Evolutionary conservation across 1,284 basidiomycete genomes (phyloP).

Genomic region (Calocybe gambosa): DNA sequence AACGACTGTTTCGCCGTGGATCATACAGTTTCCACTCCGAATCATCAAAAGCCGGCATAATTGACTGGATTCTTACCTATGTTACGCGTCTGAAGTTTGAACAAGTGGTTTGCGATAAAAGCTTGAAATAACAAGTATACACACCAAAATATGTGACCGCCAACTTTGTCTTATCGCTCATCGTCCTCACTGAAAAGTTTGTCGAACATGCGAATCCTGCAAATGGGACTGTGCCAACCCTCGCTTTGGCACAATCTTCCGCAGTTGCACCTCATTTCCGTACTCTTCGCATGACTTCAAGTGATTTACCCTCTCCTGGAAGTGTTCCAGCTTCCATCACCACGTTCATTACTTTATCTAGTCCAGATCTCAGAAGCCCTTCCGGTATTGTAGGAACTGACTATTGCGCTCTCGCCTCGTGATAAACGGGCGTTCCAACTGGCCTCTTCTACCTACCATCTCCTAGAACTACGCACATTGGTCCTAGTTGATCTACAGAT

Average conservation of each 20-base stretch:
- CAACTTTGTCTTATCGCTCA: conserved; percentile 31
- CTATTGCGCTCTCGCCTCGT: conserved; percentile 32
- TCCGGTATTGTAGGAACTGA: conserved; percentile 31
- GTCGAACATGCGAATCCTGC: conserved; percentile 15
- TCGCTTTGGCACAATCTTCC: conserved; percentile 27
- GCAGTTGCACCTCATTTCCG: conserved; percentile 30
- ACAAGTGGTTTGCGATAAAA: too few species aligned
- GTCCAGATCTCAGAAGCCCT: conserved; percentile 26
- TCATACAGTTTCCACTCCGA: conserved; percentile 84
- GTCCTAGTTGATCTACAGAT: conserved; percentile 34
- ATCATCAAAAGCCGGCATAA: conserved; percentile 49
- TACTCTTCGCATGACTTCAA: conserved; percentile 28
- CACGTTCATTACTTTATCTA: conserved; percentile 29
- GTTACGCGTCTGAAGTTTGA: too few species aligned
- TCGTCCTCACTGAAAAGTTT: conserved; percentile 26
- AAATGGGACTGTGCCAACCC: conserved; percentile 16
- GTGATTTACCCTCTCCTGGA: conserved; percentile 29
- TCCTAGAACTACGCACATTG: conserved; percentile 35
- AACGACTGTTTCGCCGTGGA: conserved; percentile 34
- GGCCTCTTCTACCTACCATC: conserved; percentile 25
- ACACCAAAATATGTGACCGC: conserved; percentile 34
- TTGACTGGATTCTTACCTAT: conserved; percentile 12
- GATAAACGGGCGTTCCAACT: conserved; percentile 31
- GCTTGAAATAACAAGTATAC: neutral
- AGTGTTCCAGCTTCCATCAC: conserved; percentile 33